These are phyloP conservation scores for Ustilago crameri DNA, from an alignment of 1,284 basidiomycete species.

Conservation along the genomic window DNA sequence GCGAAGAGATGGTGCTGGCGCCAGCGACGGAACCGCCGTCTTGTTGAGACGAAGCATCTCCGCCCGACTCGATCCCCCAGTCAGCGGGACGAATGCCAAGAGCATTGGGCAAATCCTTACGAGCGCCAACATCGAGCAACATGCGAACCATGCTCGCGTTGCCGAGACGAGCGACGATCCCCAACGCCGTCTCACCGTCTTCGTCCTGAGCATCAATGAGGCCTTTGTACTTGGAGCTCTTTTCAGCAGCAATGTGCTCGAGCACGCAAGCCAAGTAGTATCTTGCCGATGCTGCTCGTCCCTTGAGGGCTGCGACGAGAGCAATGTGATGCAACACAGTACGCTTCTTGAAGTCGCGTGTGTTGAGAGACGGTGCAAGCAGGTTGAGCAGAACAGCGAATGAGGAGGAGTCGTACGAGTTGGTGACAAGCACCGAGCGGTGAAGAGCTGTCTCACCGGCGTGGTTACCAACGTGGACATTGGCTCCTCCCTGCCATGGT, in stretches of 20 bases:
- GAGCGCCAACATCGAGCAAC: conserved; percentile 91
- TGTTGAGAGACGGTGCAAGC: conserved; percentile 81
- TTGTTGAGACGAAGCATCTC: conserved; percentile 20
- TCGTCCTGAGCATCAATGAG: conserved; percentile 93
- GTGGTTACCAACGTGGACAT: conserved; percentile 74
- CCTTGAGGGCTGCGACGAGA: conserved; percentile 88
- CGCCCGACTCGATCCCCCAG: conserved; percentile 73
- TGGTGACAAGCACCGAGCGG: conserved; percentile 87
- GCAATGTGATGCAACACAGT: conserved; percentile 95
- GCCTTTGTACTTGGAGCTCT: conserved; percentile 69
- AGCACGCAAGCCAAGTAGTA: conserved; percentile 94
- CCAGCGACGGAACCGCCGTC: conserved; percentile 27
- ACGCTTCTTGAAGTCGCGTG: conserved; percentile 87
- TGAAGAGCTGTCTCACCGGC: conserved; percentile 95
- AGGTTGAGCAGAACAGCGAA: conserved; percentile 78
- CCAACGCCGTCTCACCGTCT: conserved; percentile 94
- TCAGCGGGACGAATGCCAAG: conserved; percentile 90
- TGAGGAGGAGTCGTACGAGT: conserved; percentile 79
- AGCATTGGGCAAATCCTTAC: conserved; percentile 90
- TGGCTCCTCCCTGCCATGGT: conserved; percentile 69
- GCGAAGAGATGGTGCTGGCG: conserved; percentile 30
- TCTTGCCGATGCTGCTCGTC: conserved; percentile 82
- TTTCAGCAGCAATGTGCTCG: conserved; percentile 73
- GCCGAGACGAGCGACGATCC: conserved; percentile 92
- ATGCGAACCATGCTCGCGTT: conserved; percentile 88